Conservation (phyloP, 345 rosid species). For the Chamaenerion angustifolium region DNA sequence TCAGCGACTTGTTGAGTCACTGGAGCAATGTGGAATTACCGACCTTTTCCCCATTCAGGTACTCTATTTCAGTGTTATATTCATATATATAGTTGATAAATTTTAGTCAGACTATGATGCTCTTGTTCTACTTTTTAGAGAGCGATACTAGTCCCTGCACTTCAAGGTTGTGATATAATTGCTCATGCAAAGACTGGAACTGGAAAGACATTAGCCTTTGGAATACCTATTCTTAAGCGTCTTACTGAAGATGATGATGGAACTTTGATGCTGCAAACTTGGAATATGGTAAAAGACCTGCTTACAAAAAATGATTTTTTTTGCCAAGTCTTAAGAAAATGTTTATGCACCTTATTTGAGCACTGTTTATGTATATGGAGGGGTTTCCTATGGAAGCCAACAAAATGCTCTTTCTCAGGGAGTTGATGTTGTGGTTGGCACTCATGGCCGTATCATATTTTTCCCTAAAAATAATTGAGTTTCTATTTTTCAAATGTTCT, state of each 20-base stretch:
- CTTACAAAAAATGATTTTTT: background rate
- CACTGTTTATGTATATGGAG: slow-evolving; percentile 95
- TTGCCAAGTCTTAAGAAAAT: background rate
- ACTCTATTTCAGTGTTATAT: background rate
- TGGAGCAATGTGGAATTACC: slow-evolving; percentile 74
- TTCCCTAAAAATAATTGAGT: no score
- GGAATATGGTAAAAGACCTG: background rate
- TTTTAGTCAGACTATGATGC: no score
- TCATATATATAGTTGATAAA: no score
- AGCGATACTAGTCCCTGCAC: slow-evolving; percentile 77
- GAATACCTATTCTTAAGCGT: slow-evolving; percentile 74
- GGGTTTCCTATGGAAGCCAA: slow-evolving; percentile 74
- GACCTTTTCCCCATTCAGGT: slow-evolving; percentile 95
- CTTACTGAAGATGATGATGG: slow-evolving; percentile 51
- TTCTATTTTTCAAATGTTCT: no score
- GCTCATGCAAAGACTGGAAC: slow-evolving; percentile 99
- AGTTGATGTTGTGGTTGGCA: slow-evolving; percentile 94
- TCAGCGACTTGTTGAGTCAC: slow-evolving; percentile 51
- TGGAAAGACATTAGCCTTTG: slow-evolving; percentile 97
- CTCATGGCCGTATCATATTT: slow-evolving; percentile 94
- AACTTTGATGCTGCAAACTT: background rate
- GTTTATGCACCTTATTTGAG: slow-evolving; percentile 46
- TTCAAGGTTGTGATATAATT: slow-evolving; percentile 76
- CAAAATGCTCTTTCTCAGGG: slow-evolving; percentile 77
- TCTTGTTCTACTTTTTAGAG: slow-evolving; percentile 24